These are phyloP conservation scores for Chalaropsis thielavioides DNA, from an alignment of 2,329 filamentous ascomycete genomes.

Conservation along the genomic window DNA sequence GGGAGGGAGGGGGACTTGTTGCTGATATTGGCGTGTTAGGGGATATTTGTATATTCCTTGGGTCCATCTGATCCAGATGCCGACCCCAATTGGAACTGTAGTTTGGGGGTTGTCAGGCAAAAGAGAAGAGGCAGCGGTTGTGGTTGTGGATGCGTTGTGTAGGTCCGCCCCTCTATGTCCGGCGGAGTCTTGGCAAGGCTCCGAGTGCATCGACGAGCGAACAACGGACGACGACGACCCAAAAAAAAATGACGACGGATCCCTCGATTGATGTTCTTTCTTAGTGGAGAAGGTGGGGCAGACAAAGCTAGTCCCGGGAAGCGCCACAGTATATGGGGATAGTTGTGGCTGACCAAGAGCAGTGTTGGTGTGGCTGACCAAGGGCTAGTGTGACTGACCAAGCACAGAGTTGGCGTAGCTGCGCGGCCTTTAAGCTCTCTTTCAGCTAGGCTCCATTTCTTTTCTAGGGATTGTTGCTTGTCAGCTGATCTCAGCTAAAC, in stretches of 20 bases:
- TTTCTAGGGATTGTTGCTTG: neutral
- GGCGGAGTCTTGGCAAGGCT: neutral
- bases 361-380: no score
- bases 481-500: neutral
- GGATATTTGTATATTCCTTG: neutral
- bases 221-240: neutral
- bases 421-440: no score
- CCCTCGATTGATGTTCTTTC: neutral
- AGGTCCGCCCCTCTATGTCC: neutral
- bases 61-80: neutral
- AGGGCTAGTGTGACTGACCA: no score
- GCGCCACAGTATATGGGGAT: neutral
- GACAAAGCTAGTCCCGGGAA: neutral
- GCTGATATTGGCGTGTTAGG: neutral
- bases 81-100: neutral
- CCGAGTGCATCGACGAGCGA: neutral
- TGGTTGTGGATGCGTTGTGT: neutral
- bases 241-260: neutral
- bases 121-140: neutral
- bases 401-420: no score
- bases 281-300: neutral
- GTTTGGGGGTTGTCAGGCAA: no score
- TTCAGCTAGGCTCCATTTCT: neutral
- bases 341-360: neutral
- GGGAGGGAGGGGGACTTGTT: neutral